Evolutionary conservation across 306 rosid species (phyloP).

Genomic region (Prunus mongolica): DNA sequence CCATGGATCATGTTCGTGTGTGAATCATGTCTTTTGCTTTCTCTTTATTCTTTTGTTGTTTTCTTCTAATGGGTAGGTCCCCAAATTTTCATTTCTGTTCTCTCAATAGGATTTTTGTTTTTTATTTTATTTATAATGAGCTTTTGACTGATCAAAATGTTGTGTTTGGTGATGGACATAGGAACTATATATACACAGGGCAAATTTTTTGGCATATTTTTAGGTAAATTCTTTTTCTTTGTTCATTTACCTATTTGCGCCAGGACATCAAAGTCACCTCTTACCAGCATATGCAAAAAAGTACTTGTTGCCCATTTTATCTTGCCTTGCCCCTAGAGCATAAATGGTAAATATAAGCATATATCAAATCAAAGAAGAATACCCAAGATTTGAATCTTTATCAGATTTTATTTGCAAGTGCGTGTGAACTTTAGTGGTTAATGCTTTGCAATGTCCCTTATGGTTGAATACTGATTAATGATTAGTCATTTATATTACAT

Average conservation of each 20-base stretch:
- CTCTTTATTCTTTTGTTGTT: slow-evolving; percentile 17
- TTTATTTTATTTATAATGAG: neutral
- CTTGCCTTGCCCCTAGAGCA: no score
- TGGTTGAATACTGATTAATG: no score
- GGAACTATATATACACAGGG: neutral
- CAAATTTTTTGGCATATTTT: neutral
- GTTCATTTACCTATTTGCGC: neutral
- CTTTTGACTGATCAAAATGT: neutral
- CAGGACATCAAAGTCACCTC: neutral
- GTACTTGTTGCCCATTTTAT: no score
- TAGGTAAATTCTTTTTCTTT: neutral
- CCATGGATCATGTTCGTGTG: neutral
- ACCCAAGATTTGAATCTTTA: no score
- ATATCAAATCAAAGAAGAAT: neutral
- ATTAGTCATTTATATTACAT: no score
- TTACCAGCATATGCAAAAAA: neutral
- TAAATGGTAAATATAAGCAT: neutral
- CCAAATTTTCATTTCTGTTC: neutral
- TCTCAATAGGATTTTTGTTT: neutral
- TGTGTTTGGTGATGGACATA: neutral
- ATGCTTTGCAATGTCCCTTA: no score
- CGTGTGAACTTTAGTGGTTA: no score
- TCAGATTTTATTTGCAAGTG: no score
- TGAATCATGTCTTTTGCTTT: neutral
- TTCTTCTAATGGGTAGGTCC: slow-evolving; percentile 27